phyloP scores from a whole-genome alignment of 2,329 filamentous ascomycete genomes.

The Microdochium trichocladiopsis region DNA sequence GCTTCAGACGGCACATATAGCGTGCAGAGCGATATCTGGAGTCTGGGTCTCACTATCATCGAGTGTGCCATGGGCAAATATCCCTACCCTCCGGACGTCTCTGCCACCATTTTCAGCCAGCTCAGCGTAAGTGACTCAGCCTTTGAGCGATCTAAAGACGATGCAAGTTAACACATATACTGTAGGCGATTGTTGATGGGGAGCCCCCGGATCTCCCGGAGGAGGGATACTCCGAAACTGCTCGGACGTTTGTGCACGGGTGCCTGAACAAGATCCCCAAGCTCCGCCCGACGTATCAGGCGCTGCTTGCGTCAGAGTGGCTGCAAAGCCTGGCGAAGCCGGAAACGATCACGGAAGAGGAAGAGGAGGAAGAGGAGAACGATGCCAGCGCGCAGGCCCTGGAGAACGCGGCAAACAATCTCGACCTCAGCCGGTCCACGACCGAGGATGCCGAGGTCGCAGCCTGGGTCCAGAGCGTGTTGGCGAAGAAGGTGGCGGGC shows the following conservation, averaged over 20 bases:
- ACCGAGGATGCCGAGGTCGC: conserved; percentile 77
- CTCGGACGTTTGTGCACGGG: conserved; percentile 78
- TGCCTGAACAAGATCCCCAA: conserved; percentile 92
- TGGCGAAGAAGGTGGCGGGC: conserved; percentile 60
- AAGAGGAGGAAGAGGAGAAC: conserved; percentile 24
- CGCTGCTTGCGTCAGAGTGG: conserved; percentile 87
- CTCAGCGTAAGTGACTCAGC: conserved; percentile 66
- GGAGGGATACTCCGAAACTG: conserved; percentile 69
- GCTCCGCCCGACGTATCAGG: conserved; percentile 87
- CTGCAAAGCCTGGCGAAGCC: conserved; percentile 69
- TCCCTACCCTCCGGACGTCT: conserved; percentile 94
- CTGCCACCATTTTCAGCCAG: conserved; percentile 97
- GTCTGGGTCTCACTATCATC: conserved; percentile 85
- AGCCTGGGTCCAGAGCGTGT: conserved; percentile 69
- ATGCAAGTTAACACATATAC: conserved; percentile 8
- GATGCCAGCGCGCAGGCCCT: conserved; percentile 29
- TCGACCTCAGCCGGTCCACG: conserved; percentile 31
- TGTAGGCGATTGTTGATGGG: conserved; percentile 91
- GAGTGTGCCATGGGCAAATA: conserved; percentile 93
- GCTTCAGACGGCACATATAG: conserved; percentile 83
- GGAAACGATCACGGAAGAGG: conserved; percentile 32
- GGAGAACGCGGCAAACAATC: conserved; percentile 33
- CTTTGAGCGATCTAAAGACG: background rate
- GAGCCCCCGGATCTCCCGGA: conserved; percentile 84
- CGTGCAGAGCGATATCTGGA: conserved; percentile 98